Base-by-base conservation (phyloP, 1,284 basidiomycete species). In the Singerocomus inundabilis region DNA sequence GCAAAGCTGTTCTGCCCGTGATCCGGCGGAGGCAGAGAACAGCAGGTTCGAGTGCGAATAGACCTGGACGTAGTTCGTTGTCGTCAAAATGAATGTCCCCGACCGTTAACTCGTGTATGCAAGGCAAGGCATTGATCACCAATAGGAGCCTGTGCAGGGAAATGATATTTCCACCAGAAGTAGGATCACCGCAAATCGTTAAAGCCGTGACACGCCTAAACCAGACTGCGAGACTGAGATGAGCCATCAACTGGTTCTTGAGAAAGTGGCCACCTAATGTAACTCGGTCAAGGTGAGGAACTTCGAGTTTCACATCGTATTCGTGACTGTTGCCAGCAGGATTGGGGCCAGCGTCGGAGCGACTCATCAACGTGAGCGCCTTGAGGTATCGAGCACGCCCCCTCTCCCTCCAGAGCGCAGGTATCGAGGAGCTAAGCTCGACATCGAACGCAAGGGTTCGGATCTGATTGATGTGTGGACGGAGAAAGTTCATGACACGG, bases 381-480 rank as follows among this genome's bases (percentile, higher is more conserved):
- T 28, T 32, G 46, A 58, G 54, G 5, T 10, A 21, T 25, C 3
- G 24, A 13, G 46, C 56, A 7, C 31, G 25, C 10, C 53, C 53
- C 9, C 30, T 30, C 43, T 56, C 57, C 21, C 40, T 39, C 54
- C 56, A 58, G 21, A 58, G 44, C 2, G 35, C 16, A 3, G 53
- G 56, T 28, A 56, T 52, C 2, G 53, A 52, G 10, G 26, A 56
- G 32, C 25, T 44, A 24, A 56, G 31, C 9, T 52, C 36, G 21
- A 56, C 43, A n/a, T 52, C 25, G 25, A 56, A 56, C 18, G 56
- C 40, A 24, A 56, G 52, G 4, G 56, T 58, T 43, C 53, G 37
- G 30, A 56, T 46, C 9, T 8, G 36, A n/a, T 10, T 0, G 13
- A 57, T 28, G 18, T 37, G 16, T 21, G 54, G 46, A 28, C 36